Conservation (phyloP, 1,284 basidiomycete species). For the Puccinia horiana region DNA sequence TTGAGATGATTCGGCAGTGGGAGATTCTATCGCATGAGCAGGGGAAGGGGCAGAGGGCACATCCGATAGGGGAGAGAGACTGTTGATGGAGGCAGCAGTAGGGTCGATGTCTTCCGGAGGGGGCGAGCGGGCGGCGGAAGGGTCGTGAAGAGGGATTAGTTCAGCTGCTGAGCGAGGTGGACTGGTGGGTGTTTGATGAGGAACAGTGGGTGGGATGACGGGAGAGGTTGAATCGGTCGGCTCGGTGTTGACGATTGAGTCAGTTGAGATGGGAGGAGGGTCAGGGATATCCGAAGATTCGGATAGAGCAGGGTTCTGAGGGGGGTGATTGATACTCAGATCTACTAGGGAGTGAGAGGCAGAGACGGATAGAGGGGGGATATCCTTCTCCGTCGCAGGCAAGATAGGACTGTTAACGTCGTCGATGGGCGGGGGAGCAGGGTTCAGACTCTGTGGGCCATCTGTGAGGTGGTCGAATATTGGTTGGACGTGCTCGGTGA, state of each 20-base stretch:
- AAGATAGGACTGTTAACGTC: neutral
- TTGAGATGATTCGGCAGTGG: neutral
- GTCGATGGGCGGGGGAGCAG: neutral
- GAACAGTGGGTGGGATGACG: neutral
- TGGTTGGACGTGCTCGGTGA: neutral
- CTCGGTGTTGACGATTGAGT: neutral
- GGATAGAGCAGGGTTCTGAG: neutral
- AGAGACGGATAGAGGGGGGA: neutral
- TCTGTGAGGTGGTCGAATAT: neutral
- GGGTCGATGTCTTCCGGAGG: neutral
- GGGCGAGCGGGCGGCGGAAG: no score
- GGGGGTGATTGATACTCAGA: neutral
- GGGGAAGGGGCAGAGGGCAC: conserved; percentile 24
- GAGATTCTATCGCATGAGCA: conserved; percentile 10
- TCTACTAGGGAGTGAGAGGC: neutral
- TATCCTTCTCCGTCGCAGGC: neutral
- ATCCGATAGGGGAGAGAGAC: conserved; percentile 23
- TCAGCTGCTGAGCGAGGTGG: neutral
- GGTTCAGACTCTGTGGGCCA: neutral
- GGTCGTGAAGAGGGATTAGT: no score
- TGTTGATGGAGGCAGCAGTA: conserved; percentile 3
- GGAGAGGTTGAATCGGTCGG: neutral
- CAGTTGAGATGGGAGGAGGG: neutral
- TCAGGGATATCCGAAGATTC: neutral
- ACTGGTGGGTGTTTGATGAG: neutral